Percentiles rank a stretch among this genome's conserved stretches.
phyloP scores from a whole-genome alignment of 768 basidiomycete genomes.

The Lanmaoa pseudosensibilis region DNA sequence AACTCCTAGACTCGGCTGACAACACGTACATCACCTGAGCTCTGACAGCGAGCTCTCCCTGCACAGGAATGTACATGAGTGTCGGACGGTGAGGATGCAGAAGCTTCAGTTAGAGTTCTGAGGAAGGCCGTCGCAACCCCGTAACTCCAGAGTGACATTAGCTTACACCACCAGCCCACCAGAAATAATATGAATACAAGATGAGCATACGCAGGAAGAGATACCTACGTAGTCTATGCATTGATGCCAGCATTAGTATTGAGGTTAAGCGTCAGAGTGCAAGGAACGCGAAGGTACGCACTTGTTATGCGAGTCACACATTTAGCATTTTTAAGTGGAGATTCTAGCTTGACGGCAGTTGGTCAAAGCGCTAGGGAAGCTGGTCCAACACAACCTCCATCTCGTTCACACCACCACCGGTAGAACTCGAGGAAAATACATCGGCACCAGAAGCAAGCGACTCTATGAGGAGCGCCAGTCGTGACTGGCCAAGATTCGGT shows the following conservation, averaged over 20 bases:
- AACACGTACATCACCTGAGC: too few relatives aligned
- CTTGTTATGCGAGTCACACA: background rate
- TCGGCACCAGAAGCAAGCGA: conserved; percentile 79
- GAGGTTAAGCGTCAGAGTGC: background rate
- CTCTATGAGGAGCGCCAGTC: conserved; percentile 75
- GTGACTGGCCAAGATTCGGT: conserved; percentile 65
- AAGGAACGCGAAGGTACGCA: background rate
- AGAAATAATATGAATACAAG: background rate
- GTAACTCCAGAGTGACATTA: background rate
- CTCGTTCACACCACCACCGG: conserved; percentile 50
- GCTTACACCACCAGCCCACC: background rate
- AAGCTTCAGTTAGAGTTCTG: too few relatives aligned
- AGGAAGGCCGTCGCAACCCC: background rate
- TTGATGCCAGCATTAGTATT: background rate
- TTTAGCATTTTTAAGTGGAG: background rate
- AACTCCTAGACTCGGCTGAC: too few relatives aligned
- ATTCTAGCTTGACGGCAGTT: too few relatives aligned
- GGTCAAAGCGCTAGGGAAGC: conserved; percentile 5
- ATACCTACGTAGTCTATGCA: background rate
- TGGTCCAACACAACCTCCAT: conserved; percentile 70
- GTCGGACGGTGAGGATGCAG: too few relatives aligned
- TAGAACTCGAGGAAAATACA: conserved; percentile 53
- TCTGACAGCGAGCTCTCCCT: too few relatives aligned
- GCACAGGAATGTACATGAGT: too few relatives aligned
- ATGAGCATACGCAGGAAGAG: background rate